phyloP scores from a whole-genome alignment of 2,329 filamentous ascomycete genomes.

The Sphaerulina musiva region DNA sequence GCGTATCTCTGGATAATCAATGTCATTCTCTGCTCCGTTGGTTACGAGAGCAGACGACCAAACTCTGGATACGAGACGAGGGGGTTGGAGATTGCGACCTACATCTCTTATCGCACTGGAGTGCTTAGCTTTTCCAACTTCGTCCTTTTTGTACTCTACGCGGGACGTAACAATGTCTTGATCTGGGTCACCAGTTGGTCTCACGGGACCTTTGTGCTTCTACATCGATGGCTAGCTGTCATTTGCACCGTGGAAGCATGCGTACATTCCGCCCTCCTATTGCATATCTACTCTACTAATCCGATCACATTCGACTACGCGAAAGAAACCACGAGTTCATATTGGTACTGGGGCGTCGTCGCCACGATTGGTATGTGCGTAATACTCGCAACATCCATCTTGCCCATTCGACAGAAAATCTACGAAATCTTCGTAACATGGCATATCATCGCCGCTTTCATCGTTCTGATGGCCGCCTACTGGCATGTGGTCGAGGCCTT shows the following conservation, averaged over 20 bases:
- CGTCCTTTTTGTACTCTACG: slow-evolving; percentile 42
- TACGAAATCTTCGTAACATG: slow-evolving; percentile 44
- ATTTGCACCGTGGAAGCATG: slow-evolving; percentile 43
- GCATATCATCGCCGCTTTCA: slow-evolving; percentile 40
- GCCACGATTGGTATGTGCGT: slow-evolving; percentile 18
- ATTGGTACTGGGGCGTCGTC: slow-evolving; percentile 25
- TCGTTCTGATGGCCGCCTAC: slow-evolving; percentile 41
- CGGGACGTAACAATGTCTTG: slow-evolving; percentile 45
- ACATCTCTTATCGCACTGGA: slow-evolving; percentile 40
- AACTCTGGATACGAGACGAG: slow-evolving; percentile 24
- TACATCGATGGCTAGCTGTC: slow-evolving; percentile 47
- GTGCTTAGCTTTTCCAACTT: slow-evolving; percentile 38
- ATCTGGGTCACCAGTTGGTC: slow-evolving; percentile 47
- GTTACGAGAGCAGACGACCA: slow-evolving; percentile 22
- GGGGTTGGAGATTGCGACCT: not conserved
- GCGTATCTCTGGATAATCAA: slow-evolving; percentile 29
- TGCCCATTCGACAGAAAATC: slow-evolving; percentile 35
- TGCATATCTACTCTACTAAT: slow-evolving; percentile 32
- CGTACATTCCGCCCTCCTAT: slow-evolving; percentile 43
- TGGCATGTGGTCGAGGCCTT: slow-evolving; percentile 40
- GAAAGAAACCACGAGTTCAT: slow-evolving; percentile 13
- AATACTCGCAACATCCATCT: slow-evolving; percentile 32
- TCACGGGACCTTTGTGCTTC: slow-evolving; percentile 44
- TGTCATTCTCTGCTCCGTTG: slow-evolving; percentile 27
- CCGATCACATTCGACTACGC: slow-evolving; percentile 15